Evolutionary conservation across 2,329 filamentous ascomycete genomes (phyloP), one percentile per base, ranked within the genome.

Genomic region (Ceratocystis diversiconidia): DNA sequence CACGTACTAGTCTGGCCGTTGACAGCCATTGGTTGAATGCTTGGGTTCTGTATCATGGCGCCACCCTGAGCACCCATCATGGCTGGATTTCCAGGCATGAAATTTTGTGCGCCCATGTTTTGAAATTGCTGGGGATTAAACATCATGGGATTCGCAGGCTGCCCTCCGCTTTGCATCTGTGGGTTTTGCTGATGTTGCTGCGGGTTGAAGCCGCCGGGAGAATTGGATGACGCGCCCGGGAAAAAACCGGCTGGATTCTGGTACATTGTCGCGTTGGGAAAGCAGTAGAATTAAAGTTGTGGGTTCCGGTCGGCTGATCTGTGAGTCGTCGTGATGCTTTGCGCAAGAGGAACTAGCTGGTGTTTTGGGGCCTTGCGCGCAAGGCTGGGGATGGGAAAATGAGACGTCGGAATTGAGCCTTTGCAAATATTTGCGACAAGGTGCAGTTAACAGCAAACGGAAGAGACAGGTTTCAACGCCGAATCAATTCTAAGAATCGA

Each of bases 21-120:
- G 69, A 79, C 74, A 69, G 77, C 76, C 80, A 84, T 83, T 72
- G 81, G 80, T 69, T 78, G 79, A 80, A 84, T 82, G 72, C 75
- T 79, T 70, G 80, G 74, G 72, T 79, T 83, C 75, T 82, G 83
- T 83, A 86, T 85, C 82, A 86, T 85, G 71, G 32, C 8, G 8
- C 79, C 81, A 74, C 77, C 78, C 75, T 79, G 78, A 50, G 78
- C 79, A 69, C 74, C 74, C 77, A 82, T 82, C 80, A 84, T 82
- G 74, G 81, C 75, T 64, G 78, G 75, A 69, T 63, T 65, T 69
- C 76, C 79, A 61, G 77, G 78, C 62, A 76, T 76, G 70, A 82
- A 84, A 68, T 75, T 76, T 72, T 82, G 81, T 66, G 77, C 75
- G 64, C 75, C 76, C 80, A 84, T 82, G 50, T 67, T 67, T 19